phyloP scores from a whole-genome alignment of 2,329 filamentous ascomycete species.

The Fusarium goolgardi region DNA sequence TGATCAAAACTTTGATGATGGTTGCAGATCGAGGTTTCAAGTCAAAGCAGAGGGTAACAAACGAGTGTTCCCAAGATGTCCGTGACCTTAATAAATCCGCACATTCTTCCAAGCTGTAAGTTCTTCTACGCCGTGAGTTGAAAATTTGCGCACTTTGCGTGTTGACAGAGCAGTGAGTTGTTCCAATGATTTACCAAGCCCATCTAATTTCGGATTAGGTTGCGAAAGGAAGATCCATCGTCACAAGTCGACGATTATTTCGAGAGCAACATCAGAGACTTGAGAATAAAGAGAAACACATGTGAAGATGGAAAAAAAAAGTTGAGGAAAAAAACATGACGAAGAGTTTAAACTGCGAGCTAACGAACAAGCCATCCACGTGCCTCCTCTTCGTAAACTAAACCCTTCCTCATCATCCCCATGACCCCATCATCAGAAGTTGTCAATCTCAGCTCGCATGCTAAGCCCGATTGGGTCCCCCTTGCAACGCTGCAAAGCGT shows the following conservation, averaged over 20 bases:
- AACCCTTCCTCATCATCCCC: background rate
- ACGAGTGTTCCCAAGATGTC: background rate
- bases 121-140: background rate
- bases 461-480: slow-evolving; percentile 39
- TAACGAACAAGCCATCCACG: background rate
- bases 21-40: background rate
- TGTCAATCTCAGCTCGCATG: slow-evolving; percentile 34
- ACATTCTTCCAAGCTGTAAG: background rate
- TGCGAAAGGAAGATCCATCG: slow-evolving; percentile 31
- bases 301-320: background rate
- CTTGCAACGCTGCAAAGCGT: slow-evolving; percentile 37
- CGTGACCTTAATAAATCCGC: background rate
- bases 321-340: background rate
- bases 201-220: slow-evolving; percentile 32
- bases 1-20: background rate
- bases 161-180: background rate
- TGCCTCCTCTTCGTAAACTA: background rate
- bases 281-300: background rate
- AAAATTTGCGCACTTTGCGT: background rate
- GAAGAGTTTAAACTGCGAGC: background rate
- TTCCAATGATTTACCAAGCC: background rate
- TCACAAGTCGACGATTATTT: background rate
- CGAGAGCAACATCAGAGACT: background rate
- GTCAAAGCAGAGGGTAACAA: background rate
- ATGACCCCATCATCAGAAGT: background rate